Evolutionary conservation across 2,329 filamentous ascomycete genomes (phyloP), one percentile per base, ranked within the genome.

Genomic region (Ascochyta viciae-villosae): DNA sequence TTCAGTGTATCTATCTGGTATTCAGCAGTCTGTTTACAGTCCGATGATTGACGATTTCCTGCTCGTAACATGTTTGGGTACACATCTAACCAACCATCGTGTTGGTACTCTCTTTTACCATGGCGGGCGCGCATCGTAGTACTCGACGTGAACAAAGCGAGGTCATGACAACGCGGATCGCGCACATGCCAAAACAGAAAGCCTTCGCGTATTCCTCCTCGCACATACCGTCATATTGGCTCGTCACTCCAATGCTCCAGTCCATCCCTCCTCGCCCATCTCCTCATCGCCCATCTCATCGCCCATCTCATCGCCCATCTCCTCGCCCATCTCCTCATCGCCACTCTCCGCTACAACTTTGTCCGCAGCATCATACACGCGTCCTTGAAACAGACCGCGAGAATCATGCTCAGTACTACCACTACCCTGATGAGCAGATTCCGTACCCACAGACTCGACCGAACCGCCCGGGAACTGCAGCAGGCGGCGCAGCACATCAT

Each of bases 1-100:
- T 23, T 16, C 13, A 29, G 24, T 31, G 31, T 43, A 6, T 31
- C 24, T 50, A 50, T 44, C 31, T 19, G 48, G 48, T 44, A 50
- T 29, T 8, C 24, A 43, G 40, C 8, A 23, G 16, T 23, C 47
- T 43, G 7, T 16, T 29, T 38, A 16, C 31, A 38, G 39, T 29
- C 40, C 9, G 12, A 43, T 31, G 39, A 50, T 33, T 29, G 31
- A 15, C 8, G 33, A 6, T n/a, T 50, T 7, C n/a, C 22, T 8
- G 6, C n/a, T 23, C 15, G 23, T 37, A 29, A 37, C 33, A 26
- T 22, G 23, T 8, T 41, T 8, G 27, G 19, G n/a, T 50, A 31
- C 40, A 44, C 33, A 23, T 31, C 12, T 16, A 37, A 38, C 24
- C 24, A 31, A 38, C 9, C 23, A 29, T 10, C 29, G 19, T 9